phyloP scores from a whole-genome alignment of 1,284 basidiomycete species.

The Pseudozyma flocculosa region DNA sequence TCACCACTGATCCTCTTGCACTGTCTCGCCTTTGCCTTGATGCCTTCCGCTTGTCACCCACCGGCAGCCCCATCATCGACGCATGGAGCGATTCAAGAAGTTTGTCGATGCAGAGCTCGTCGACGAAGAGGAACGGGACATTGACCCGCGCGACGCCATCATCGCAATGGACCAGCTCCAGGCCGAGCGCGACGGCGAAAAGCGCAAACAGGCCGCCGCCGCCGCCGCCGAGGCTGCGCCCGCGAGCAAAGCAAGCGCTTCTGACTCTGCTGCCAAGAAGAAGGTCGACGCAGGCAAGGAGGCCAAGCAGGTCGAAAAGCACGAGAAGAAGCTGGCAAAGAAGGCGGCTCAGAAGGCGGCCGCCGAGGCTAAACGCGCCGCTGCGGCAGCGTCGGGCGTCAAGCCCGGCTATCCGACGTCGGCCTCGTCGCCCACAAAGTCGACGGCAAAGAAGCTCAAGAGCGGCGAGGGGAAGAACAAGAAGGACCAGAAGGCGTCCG shows the following conservation, averaged over 20 bases:
- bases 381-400: too few species aligned
- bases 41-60: too few species aligned
- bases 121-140: constrained; percentile 8
- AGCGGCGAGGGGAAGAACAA: not conserved
- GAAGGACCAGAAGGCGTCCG: not conserved
- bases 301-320: not conserved
- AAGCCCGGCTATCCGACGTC: too few species aligned
- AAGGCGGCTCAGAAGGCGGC: not conserved
- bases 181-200: constrained; percentile 11
- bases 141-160: constrained; percentile 30
- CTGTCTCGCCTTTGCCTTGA: too few species aligned
- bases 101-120: constrained; percentile 18
- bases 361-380: not conserved
- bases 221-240: too few species aligned
- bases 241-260: too few species aligned
- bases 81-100: constrained; percentile 21
- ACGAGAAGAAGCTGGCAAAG: not conserved
- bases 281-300: constrained; percentile 10
- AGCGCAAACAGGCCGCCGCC: constrained; percentile 11
- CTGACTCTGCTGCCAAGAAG: too few species aligned
- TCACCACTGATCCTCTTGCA: too few species aligned
- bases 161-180: constrained; percentile 28
- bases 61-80: constrained; percentile 14
- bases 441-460: not conserved
- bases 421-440: too few species aligned